These are phyloP conservation scores for Pseudomassariella vexata DNA, from an alignment of 2,329 filamentous ascomycete species.

Conservation along the genomic window DNA sequence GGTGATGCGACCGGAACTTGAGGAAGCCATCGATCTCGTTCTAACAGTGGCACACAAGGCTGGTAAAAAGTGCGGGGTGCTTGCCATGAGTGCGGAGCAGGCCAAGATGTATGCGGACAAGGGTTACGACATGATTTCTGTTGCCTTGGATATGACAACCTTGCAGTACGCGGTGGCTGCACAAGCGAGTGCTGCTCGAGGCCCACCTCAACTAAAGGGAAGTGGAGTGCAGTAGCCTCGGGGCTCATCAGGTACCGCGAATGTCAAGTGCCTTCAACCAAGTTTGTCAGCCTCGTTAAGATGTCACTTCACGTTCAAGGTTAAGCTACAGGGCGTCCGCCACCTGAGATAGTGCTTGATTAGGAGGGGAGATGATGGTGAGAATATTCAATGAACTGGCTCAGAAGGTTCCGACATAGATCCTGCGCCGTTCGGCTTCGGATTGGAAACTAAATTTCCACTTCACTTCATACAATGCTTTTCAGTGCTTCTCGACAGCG, in stretches of 20 bases:
- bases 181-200: conserved; percentile 41
- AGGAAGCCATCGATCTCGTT: conserved; percentile 52
- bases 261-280: too few species aligned
- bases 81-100: conserved; percentile 50
- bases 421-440: too few species aligned
- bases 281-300: not conserved
- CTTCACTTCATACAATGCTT: not conserved
- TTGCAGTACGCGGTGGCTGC: conserved; percentile 39
- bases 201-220: conserved; percentile 28
- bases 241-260: not conserved
- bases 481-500: conserved; percentile 30
- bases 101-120: conserved; percentile 47
- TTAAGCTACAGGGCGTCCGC: too few species aligned
- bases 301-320: too few species aligned
- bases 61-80: conserved; percentile 62
- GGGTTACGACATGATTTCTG: conserved; percentile 58
- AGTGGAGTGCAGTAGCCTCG: conserved; percentile 34
- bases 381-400: too few species aligned
- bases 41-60: conserved; percentile 51
- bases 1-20: conserved; percentile 52
- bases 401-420: too few species aligned
- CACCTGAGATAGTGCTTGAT: too few species aligned
- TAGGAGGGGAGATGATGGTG: too few species aligned
- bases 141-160: conserved; percentile 49
- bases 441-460: not conserved